Conservation (phyloP, 2,329 filamentous ascomycete species). For the Pseudogymnoascus sp. region DNA sequence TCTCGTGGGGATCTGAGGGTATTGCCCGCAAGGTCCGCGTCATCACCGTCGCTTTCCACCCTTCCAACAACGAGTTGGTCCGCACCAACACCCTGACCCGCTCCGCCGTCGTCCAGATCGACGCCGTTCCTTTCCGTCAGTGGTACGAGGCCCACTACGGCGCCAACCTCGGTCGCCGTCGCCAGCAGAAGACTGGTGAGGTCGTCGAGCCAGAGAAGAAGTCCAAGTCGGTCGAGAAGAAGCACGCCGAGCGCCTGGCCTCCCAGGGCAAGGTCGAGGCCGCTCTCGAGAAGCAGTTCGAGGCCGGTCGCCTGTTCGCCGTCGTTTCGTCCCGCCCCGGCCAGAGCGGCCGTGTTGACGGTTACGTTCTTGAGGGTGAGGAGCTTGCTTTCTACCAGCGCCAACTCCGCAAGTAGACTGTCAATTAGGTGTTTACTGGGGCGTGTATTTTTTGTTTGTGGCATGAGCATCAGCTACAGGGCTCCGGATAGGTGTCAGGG, state of each 20-base stretch:
- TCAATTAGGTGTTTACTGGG: constrained; percentile 26
- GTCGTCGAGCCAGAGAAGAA: constrained; percentile 63
- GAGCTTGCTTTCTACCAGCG: constrained; percentile 99
- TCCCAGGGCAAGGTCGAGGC: constrained; percentile 85
- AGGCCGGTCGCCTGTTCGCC: constrained; percentile 95
- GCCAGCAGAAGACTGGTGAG: constrained; percentile 65
- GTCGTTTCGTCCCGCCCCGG: constrained; percentile 88
- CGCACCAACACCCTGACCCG: constrained; percentile 99
- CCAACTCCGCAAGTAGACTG: constrained; percentile 91
- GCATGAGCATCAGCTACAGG: constrained; percentile 7
- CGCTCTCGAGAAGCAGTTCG: constrained; percentile 96
- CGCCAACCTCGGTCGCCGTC: constrained; percentile 76
- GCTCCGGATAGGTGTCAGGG: constrained; percentile 7
- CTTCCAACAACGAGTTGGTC: constrained; percentile 99
- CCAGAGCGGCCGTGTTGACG: constrained; percentile 93
- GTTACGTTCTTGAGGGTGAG: constrained; percentile 98
- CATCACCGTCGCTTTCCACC: constrained; percentile 97
- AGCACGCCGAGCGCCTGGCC: constrained; percentile 84
- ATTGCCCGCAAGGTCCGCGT: constrained; percentile 98
- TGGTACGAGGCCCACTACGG: constrained; percentile 99
- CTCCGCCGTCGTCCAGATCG: constrained; percentile 96
- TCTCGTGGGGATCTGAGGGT: constrained; percentile 98
- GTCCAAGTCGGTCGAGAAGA: constrained; percentile 91
- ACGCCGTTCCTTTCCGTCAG: constrained; percentile 97
- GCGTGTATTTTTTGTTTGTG: constrained; percentile 9